Base-by-base conservation (phyloP, 1,284 basidiomycete genomes). In the Puccinia triticina region DNA sequence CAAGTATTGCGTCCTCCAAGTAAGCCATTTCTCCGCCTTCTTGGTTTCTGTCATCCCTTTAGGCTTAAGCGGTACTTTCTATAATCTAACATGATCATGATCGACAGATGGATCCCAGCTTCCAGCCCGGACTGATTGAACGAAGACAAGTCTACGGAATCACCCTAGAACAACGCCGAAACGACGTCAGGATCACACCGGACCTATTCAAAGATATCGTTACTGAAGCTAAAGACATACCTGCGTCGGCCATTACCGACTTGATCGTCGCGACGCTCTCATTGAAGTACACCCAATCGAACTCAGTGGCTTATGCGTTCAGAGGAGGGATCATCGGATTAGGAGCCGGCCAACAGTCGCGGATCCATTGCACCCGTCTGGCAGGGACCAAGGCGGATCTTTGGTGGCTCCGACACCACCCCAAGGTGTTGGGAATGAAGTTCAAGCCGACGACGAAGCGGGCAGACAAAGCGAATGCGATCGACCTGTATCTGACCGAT, bases 371-470 rank as follows among this genome's bases (percentile, higher is more conserved):
- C 89, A 99, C 96, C 29, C 93, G 97, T 75, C 92, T 99, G 69
- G 97, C 97, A 0, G 96, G 97, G 16, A 91, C 92, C 84, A 99
- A 99, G 89, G 95, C 95, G n/a, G 97, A 99, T 89, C 91, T 96
- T 85, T 99, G 96, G 95, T 99, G 97, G 96, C 90, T 98, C 82
- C 92, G 96, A 53, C 95, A 98, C 89, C 95, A 98, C 89, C 93
- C 95, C 0, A 92, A 94, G 72, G 95, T 96, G 72, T 92, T 98
- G 84, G 89, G 90, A 16, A 91, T 98, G 67, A 94, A 96, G 1
- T 99, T 98, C 91, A 98, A 97, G 88, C 95, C 96, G 88, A 95
- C 95, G 67, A 93, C 94, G 85, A 99, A 98, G 90, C 92, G 97
- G 66, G 94, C 96, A 0, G 96, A 99, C 86, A 98, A 98, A 88